These are phyloP conservation scores for Penicillium longicatenatum DNA, from an alignment of 495 filamentous ascomycete species.

Conservation along the genomic window DNA sequence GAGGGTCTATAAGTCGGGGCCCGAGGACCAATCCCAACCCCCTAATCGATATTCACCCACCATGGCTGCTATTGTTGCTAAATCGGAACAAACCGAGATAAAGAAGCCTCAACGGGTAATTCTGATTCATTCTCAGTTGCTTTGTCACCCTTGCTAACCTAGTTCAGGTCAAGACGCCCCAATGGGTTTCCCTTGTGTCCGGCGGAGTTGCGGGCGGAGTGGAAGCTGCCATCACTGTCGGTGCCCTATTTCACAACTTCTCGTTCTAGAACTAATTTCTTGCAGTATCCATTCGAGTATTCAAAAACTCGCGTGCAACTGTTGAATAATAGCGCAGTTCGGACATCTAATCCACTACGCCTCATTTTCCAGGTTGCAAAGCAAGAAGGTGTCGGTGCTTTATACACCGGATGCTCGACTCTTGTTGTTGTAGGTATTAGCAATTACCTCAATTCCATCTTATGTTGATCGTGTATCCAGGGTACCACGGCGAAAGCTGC, in stretches of 20 bases:
- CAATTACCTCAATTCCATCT: background rate
- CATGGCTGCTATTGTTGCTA: background rate
- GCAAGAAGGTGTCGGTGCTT: constrained; percentile 56
- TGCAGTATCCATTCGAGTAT: constrained; percentile 67
- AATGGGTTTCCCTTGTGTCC: constrained; percentile 50
- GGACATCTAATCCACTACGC: constrained; percentile 53
- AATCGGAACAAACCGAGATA: background rate
- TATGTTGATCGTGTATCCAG: constrained; percentile 7
- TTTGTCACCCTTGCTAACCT: background rate
- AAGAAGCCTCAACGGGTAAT: background rate
- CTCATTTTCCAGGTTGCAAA: constrained; percentile 51
- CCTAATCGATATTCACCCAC: background rate
- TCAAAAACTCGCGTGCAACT: constrained; percentile 68
- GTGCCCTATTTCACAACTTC: constrained; percentile 4
- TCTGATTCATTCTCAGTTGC: background rate
- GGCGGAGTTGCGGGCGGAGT: constrained; percentile 59
- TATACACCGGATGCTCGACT: constrained; percentile 66
- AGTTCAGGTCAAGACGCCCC: constrained; percentile 15
- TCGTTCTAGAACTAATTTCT: background rate
- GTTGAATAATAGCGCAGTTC: constrained; percentile 42
- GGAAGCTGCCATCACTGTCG: constrained; percentile 54
- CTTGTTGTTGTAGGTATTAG: constrained; percentile 47
- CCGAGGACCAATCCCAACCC: background rate
- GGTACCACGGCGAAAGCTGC: constrained; percentile 67
- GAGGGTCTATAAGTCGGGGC: background rate